phyloP scores from a whole-genome alignment of 768 basidiomycete genomes.

The Auricularia cornea region DNA sequence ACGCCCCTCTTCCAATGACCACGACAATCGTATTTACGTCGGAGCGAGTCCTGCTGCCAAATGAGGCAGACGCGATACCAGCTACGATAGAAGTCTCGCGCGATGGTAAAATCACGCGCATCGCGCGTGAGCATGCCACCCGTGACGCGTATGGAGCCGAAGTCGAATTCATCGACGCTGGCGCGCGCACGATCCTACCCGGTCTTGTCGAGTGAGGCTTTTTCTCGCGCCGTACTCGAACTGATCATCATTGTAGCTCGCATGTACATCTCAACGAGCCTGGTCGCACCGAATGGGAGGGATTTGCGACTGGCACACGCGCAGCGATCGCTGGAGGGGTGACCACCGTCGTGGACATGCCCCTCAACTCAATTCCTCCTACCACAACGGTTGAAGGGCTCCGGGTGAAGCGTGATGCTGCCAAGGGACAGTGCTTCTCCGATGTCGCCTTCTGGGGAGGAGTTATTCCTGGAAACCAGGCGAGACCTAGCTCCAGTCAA shows the following conservation, averaged over 20 bases:
- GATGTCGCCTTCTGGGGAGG: slow-evolving; percentile 96
- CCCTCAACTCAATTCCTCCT: slow-evolving; percentile 92
- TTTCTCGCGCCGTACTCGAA: slow-evolving; percentile 3
- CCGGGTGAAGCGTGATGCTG: slow-evolving; percentile 58
- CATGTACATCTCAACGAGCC: slow-evolving; percentile 95
- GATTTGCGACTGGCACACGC: slow-evolving; percentile 82
- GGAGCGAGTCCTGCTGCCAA: slow-evolving; percentile 51
- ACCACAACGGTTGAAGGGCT: slow-evolving; percentile 82
- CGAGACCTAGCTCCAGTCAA: slow-evolving; percentile 16
- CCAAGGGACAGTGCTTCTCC: slow-evolving; percentile 61
- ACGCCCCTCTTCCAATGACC: neutral
- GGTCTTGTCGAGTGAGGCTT: slow-evolving; percentile 69
- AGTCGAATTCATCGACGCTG: slow-evolving; percentile 45
- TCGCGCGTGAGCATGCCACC: slow-evolving; percentile 30
- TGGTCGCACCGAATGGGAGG: slow-evolving; percentile 90
- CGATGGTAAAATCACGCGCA: slow-evolving; percentile 51
- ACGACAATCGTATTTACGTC: slow-evolving; percentile 39
- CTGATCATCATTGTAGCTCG: slow-evolving; percentile 39
- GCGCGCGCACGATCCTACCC: slow-evolving; percentile 54
- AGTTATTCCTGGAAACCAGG: slow-evolving; percentile 87
- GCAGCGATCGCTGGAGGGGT: slow-evolving; percentile 91
- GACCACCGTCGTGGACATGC: slow-evolving; percentile 97
- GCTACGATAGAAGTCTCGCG: slow-evolving; percentile 59
- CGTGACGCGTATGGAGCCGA: slow-evolving; percentile 22
- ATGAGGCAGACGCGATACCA: slow-evolving; percentile 36